Evolutionary conservation across 179 eudicot species (phyloP), one percentile per base, ranked within the genome.

Genomic region (Beta corolliflora): DNA sequence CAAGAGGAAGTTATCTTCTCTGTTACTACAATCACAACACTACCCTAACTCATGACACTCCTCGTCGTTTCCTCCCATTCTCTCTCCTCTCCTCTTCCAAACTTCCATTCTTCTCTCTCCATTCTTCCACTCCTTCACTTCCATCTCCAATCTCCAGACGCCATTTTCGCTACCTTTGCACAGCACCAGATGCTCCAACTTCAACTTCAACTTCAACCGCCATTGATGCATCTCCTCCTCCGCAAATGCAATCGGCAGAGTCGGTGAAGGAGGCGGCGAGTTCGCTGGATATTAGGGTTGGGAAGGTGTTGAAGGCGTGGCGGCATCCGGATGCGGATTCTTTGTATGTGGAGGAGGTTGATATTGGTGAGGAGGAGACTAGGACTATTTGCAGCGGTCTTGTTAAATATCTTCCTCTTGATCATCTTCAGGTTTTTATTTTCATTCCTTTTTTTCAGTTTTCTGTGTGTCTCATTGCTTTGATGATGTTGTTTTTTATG

Each of bases 351-450:
- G 99, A 96, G 80, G 97, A 96, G 86, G 96, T 96, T 73, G 98
- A 96, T 77, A 76, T 94, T 66, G 98, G 99, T 9, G 97, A 94
- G 83, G 73, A 90, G 65, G 90, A 90, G 78, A 92, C 91, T 11
- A 83, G 99, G 56, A 89, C 88, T 72, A 94, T 96, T 52, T 94
- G 98, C 67, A 96, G 99, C n/a, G 98, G 99, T 69, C 97, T 96
- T 73, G 98, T 96, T 68, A 94, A 94, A 0, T 94, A 84, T 67
- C 78, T 91, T 59, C 90, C 92, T 3, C 86, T 95, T 72, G 89
- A 92, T 9, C 73, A 79, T 80, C 92, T 95, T 79, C 97, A 91
- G 94, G 98, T 94, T 31, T 69, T 3, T 25, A 53, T 50, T 7
- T 59, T 67, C 36, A 1, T 52, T 74, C 23, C 14, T 81, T 8